Conservation (phyloP, 805 yeast genomes). For the Ogataea paraovalis region DNA sequence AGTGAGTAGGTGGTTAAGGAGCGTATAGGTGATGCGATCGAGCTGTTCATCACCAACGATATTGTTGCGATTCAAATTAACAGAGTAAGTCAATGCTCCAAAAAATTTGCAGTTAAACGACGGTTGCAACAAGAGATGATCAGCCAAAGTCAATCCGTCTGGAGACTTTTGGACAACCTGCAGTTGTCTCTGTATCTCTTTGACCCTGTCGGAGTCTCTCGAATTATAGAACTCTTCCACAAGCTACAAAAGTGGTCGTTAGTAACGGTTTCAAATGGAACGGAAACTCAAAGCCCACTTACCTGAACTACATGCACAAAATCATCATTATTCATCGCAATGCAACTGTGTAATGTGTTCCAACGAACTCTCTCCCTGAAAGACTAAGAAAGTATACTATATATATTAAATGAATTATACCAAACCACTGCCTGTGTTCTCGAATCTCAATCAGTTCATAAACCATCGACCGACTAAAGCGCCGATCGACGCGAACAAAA, state of each 20-base stretch:
- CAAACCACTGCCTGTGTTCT: too few species aligned
- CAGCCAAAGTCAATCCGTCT: constrained; percentile 56
- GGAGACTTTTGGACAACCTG: constrained; percentile 56
- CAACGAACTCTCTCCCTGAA: too few species aligned
- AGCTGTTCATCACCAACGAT: constrained; percentile 6
- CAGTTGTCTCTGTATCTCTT: constrained; percentile 47
- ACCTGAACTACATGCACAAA: not conserved
- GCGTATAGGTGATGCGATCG: constrained; percentile 3
- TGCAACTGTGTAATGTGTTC: not conserved
- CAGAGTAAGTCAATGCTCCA: constrained; percentile 79
- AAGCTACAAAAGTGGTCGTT: constrained; percentile 12
- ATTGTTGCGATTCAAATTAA: constrained; percentile 42
- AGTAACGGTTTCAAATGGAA: too few species aligned
- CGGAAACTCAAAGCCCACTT: not conserved
- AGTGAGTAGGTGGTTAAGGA: constrained; percentile 12
- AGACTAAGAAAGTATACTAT: too few species aligned
- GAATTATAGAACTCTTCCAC: constrained; percentile 43
- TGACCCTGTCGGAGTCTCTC: constrained; percentile 35
- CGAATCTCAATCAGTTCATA: too few species aligned
- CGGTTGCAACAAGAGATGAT: constrained; percentile 38
- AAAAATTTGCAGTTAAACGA: constrained; percentile 59
- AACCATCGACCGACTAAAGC: too few species aligned
- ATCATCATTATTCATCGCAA: not conserved
- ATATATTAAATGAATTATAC: too few species aligned
- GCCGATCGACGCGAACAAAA: too few species aligned